Evolutionary conservation across 23 red algal species (phyloP).

Genomic region (Gracilariopsis chorda): DNA sequence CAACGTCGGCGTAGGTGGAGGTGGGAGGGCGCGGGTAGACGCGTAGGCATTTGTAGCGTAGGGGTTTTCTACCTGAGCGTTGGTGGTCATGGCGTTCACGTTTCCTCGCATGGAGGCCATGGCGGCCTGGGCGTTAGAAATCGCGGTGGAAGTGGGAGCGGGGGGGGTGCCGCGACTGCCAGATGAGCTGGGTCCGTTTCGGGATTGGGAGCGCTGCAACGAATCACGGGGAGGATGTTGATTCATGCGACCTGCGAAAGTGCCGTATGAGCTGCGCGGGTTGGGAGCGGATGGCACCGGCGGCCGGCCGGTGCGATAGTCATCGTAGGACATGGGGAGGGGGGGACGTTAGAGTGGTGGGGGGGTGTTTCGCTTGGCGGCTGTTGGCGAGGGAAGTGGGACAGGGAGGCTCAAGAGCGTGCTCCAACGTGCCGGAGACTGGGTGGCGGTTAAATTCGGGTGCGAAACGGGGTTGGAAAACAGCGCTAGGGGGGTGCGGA

Average conservation of each 20-base stretch:
- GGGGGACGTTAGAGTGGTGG: neutral
- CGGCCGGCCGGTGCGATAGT: conserved; percentile 65
- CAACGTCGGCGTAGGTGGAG: conserved; percentile 16
- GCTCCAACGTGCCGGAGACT: too few relatives aligned
- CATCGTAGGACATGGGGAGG: conserved; percentile 67
- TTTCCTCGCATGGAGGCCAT: neutral
- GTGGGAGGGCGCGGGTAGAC: conserved; percentile 10
- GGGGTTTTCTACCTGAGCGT: conserved; percentile 52
- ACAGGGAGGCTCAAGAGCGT: too few relatives aligned
- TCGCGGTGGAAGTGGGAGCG: neutral
- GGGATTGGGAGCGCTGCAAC: neutral
- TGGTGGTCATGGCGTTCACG: neutral
- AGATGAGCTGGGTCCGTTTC: neutral
- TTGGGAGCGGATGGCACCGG: neutral
- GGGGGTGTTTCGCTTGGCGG: neutral
- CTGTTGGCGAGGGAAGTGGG: too few relatives aligned
- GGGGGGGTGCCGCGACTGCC: neutral
- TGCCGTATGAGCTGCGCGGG: conserved; percentile 33
- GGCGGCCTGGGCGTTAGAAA: neutral
- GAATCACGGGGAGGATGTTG: neutral
- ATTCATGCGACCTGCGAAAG: conserved; percentile 23
- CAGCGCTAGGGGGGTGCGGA: neutral
- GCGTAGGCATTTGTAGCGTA: conserved; percentile 66
- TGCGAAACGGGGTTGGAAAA: neutral
- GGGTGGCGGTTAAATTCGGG: too few relatives aligned